A percentile compares a stretch with the other conserved stretches of the same genome.
phyloP scores from a whole-genome alignment of 148 eudicot genomes.

The Chenopodium formosanum region DNA sequence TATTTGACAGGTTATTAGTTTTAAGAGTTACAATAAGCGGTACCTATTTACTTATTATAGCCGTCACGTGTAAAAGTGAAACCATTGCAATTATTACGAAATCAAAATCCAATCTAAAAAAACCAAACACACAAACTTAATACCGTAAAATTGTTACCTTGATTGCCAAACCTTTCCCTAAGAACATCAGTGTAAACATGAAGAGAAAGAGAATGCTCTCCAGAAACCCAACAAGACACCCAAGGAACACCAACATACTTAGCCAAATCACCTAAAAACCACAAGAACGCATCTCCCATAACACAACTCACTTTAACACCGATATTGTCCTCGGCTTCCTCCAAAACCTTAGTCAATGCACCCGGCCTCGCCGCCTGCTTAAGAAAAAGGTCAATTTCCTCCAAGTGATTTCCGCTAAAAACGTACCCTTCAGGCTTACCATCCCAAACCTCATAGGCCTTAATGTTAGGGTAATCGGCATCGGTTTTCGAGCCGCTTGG shows the following conservation, averaged over 20 bases:
- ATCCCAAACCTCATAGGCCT: too few species aligned
- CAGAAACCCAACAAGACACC: constrained; percentile 27
- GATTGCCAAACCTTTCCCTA: constrained; percentile 24
- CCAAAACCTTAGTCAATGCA: constrained; percentile 11
- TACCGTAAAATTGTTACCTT: constrained; percentile 14
- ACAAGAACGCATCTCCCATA: constrained; percentile 31
- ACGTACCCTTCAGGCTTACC: too few species aligned
- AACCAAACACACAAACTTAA: too few species aligned
- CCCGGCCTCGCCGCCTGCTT: constrained; percentile 1
- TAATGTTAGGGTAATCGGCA: too few species aligned
- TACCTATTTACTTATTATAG: too few species aligned
- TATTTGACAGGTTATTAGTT: too few species aligned
- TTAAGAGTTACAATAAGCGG: too few species aligned
- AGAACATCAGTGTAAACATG: constrained; percentile 31
- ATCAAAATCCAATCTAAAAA: too few species aligned
- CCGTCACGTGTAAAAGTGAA: too few species aligned
- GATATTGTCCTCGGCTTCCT: constrained; percentile 22
- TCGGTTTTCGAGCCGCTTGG: too few species aligned
- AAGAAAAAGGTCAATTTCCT: constrained; percentile 26
- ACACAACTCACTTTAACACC: constrained; percentile 26
- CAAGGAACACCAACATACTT: constrained; percentile 21
- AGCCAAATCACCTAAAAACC: constrained; percentile 29
- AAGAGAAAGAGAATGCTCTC: constrained; percentile 22
- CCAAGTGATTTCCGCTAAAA: constrained; percentile 2
- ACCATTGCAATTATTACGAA: too few species aligned